Percentiles rank a stretch among this genome's conserved stretches.
phyloP scores from a whole-genome alignment of 1,284 basidiomycete species.

The Pseudozyma hubeiensis region DNA sequence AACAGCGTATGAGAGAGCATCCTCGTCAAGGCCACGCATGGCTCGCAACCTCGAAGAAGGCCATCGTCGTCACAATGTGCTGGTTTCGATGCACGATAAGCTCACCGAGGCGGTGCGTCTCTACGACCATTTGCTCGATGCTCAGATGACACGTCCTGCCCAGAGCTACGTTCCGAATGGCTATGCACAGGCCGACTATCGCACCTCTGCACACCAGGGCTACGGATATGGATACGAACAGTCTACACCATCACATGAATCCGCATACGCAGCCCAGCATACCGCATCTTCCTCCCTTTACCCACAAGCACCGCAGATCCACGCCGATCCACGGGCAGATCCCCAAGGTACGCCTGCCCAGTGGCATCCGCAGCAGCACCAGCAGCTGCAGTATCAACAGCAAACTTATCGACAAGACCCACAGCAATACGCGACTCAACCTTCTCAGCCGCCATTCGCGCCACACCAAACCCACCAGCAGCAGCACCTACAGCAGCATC shows the following conservation, averaged over 20 bases:
- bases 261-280: constrained; percentile 9
- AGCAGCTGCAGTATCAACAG: constrained; percentile 18
- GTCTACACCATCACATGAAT: constrained; percentile 4
- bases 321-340: constrained; percentile 1
- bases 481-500: background rate
- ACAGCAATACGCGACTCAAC: background rate
- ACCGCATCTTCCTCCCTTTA: constrained; percentile 22
- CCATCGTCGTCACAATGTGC: constrained; percentile 84
- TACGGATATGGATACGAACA: constrained; percentile 31
- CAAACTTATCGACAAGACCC: constrained; percentile 11
- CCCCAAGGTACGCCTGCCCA: constrained; percentile 10
- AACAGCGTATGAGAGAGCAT: constrained; percentile 86
- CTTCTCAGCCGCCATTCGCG: constrained; percentile 8
- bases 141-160: constrained; percentile 74
- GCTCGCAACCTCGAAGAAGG: constrained; percentile 87
- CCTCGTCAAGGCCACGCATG: constrained; percentile 81
- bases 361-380: constrained; percentile 20
- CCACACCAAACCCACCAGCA: background rate
- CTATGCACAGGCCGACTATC: constrained; percentile 12
- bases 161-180: constrained; percentile 21
- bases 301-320: constrained; percentile 16
- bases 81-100: constrained; percentile 93
- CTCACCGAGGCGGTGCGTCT: constrained; percentile 88
- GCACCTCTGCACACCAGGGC: constrained; percentile 4
- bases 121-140: constrained; percentile 86